Base-by-base conservation (phyloP, 2,329 filamentous ascomycete species). In the Aureobasidium leucospermi region DNA sequence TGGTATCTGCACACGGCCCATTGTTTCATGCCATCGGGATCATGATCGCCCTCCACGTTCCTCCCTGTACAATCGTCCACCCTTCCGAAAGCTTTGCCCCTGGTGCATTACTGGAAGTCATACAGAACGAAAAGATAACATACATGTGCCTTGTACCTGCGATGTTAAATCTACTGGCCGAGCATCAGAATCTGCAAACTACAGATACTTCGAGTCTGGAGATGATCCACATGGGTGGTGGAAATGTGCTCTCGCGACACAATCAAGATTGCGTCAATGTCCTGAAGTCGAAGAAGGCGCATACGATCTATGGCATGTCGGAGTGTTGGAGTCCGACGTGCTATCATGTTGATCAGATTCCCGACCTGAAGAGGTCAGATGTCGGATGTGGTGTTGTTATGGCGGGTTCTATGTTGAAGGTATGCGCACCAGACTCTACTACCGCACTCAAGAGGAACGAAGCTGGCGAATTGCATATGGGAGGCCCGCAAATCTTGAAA, bases 221-320 rank as follows among this genome's bases (percentile, higher is more conserved):
- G 32, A 67, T 65, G 62, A 65, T 74, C 31, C 66, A 69, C 39
- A 65, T 73, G 32, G 68, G 68, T 32, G 70, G 67, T 52, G 66
- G 68, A 7, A 75, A 75, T 41, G 75, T 76, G 2, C 63, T 70
- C 23, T 67, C 68, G 6, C 69, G 66, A 49, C 61, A 69, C 34
- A 63, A 69, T 29, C 66, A 69, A 41, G 63, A 65, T n/a, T 69
- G 67, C 46, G 64, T 65, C 16, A 60, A 65, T 16, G 64, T 66
- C 2, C 59, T 69, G 32, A 68, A 67, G 55, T 67, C 69, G 23
- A 19, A 46, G 7, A 67, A 67, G 6, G 66, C 64, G 11, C 66
- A 65, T 34, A 67, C 67, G 15, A 69, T 67, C 10, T 79, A 76
- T 63, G 76, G 77, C 1, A 77, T 79, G 76, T 78, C 74, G 23